Evolutionary conservation across 768 basidiomycete genomes (phyloP).

Genomic region (Leccinum barrowsii): DNA sequence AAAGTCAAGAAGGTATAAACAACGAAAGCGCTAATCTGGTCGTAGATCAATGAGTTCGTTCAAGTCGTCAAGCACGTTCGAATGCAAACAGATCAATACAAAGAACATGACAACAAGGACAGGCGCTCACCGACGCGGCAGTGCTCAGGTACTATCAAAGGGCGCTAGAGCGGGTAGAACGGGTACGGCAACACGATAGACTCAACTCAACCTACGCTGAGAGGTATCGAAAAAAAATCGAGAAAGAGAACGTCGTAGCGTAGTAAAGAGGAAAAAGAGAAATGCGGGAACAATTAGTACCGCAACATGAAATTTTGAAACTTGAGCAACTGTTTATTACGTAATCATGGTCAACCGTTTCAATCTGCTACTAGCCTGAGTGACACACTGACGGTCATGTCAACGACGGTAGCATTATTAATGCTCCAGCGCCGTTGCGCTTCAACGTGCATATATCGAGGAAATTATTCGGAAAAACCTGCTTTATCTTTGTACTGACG

Average conservation of each 20-base stretch:
- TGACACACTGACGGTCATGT: not conserved
- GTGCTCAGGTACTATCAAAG: not conserved
- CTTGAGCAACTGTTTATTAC: conserved; percentile 6
- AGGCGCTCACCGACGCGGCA: conserved; percentile 18
- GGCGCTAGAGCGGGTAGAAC: not conserved
- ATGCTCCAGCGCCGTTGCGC: no score
- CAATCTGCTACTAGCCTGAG: not conserved
- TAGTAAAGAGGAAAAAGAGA: not conserved
- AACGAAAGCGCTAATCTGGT: conserved; percentile 16
- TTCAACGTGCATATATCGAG: not conserved
- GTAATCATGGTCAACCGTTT: conserved; percentile 1
- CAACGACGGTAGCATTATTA: not conserved
- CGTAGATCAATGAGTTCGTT: conserved; percentile 15
- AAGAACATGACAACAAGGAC: conserved; percentile 15
- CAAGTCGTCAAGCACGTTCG: conserved; percentile 28
- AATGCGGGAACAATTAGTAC: not conserved
- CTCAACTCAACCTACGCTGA: not conserved
- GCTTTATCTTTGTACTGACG: not conserved
- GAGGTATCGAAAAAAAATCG: not conserved
- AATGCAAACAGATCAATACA: conserved; percentile 33
- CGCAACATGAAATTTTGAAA: not conserved
- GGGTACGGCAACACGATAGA: not conserved
- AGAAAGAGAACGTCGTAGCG: not conserved
- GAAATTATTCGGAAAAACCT: not conserved
- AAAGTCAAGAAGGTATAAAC: conserved; percentile 18